Conservation (phyloP, 1,284 basidiomycete genomes). For the Pseudozyma flocculosa region DNA sequence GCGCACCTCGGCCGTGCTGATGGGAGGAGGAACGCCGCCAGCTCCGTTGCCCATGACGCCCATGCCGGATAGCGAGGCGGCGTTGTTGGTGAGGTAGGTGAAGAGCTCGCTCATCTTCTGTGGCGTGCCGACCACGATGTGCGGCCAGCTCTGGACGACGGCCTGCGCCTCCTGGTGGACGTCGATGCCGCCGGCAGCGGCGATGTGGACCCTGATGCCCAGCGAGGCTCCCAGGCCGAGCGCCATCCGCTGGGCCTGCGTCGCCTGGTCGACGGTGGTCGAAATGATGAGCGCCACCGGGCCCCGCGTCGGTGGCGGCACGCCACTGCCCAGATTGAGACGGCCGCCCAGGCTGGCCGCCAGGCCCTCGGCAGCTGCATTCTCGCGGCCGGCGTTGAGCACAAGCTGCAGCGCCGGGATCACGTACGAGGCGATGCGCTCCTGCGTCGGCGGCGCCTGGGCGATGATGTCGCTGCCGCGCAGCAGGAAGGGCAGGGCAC, state of each 20-base stretch:
- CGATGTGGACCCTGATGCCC: slow-evolving; percentile 49
- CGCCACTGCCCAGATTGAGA: slow-evolving; percentile 16
- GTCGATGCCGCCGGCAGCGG: slow-evolving; percentile 37
- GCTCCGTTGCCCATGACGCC: slow-evolving; percentile 9
- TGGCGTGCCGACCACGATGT: slow-evolving; percentile 93
- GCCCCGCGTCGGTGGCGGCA: slow-evolving; percentile 59
- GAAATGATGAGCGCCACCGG: slow-evolving; percentile 71
- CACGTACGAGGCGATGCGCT: slow-evolving; percentile 88
- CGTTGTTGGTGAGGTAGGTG: slow-evolving; percentile 70
- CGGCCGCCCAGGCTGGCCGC: not conserved
- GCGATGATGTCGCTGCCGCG: slow-evolving; percentile 94
- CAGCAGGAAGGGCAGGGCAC: slow-evolving; percentile 90
- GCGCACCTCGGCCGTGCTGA: slow-evolving; percentile 73
- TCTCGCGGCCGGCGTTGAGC: slow-evolving; percentile 37
- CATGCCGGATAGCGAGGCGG: slow-evolving; percentile 5
- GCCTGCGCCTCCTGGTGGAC: slow-evolving; percentile 36
- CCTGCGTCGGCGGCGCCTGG: slow-evolving; percentile 96
- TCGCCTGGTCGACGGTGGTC: slow-evolving; percentile 96
- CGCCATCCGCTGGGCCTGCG: slow-evolving; percentile 95
- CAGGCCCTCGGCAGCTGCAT: slow-evolving; percentile 9
- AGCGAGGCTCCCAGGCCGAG: slow-evolving; percentile 81
- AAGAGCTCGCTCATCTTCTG: slow-evolving; percentile 90
- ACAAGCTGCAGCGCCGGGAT: slow-evolving; percentile 51
- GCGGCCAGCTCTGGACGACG: slow-evolving; percentile 63
- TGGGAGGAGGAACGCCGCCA: slow-evolving; percentile 1